Evolutionary conservation across 208 protist species (phyloP).

Genomic region (Herpetomonas samuelpessoai): DNA sequence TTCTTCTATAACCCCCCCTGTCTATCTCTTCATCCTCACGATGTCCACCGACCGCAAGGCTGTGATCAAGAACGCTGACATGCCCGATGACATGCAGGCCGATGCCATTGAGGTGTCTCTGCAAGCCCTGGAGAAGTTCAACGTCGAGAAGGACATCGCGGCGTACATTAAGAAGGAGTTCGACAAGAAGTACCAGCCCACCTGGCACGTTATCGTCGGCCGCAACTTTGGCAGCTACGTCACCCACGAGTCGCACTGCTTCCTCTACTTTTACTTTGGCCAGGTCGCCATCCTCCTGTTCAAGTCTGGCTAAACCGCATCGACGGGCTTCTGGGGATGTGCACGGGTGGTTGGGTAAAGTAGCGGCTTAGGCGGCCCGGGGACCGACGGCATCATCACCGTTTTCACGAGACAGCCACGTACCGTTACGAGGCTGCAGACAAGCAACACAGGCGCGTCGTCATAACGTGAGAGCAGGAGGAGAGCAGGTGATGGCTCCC

Average conservation of each 20-base stretch:
- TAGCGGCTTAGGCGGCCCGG: too few relatives aligned
- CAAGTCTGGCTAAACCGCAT: constrained; percentile 68
- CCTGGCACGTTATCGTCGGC: constrained; percentile 99
- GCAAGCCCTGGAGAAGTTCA: constrained; percentile 98
- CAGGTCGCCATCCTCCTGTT: constrained; percentile 99
- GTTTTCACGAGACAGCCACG: too few relatives aligned
- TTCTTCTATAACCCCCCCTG: too few relatives aligned
- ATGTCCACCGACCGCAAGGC: constrained; percentile 86
- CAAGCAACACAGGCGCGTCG: too few relatives aligned
- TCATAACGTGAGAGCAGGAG: too few relatives aligned
- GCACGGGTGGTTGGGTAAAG: too few relatives aligned
- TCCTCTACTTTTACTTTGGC: constrained; percentile 99
- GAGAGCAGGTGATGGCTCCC: too few relatives aligned
- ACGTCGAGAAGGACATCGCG: constrained; percentile 99
- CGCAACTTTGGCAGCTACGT: constrained; percentile 99
- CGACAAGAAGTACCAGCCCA: constrained; percentile 99
- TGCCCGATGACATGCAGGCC: constrained; percentile 96
- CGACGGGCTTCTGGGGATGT: not conserved
- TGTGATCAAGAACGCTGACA: constrained; percentile 95
- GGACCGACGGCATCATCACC: too few relatives aligned
- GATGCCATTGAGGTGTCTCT: constrained; percentile 98
- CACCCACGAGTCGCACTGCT: constrained; percentile 99
- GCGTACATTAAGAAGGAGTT: constrained; percentile 99
- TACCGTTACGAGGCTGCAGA: too few relatives aligned
- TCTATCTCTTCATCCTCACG: too few relatives aligned